These are phyloP conservation scores for Eremochloa ophiuroides DNA, from an alignment of 176 grass and related monocot species.

Conservation along the genomic window DNA sequence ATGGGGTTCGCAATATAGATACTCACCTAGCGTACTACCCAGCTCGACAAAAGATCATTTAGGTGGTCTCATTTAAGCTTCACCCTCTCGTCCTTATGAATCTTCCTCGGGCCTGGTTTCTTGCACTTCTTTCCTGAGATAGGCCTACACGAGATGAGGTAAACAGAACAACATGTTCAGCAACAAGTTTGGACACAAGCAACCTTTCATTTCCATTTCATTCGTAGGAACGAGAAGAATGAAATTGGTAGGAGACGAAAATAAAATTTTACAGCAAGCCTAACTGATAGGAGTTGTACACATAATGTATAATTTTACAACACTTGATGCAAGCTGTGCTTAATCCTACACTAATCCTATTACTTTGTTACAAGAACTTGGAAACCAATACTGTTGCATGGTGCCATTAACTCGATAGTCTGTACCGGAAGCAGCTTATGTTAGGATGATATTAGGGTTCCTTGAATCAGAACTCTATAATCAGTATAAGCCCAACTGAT, in stretches of 20 bases:
- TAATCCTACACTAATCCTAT: neutral
- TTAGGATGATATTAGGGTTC: too few species aligned
- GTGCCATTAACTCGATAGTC: neutral
- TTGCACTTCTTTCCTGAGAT: constrained; percentile 44
- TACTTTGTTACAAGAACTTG: neutral
- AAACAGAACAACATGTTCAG: neutral
- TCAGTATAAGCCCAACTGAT: neutral
- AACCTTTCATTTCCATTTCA: neutral
- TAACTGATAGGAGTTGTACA: too few species aligned
- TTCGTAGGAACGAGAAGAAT: neutral
- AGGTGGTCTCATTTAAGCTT: constrained; percentile 80
- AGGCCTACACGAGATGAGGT: constrained; percentile 29
- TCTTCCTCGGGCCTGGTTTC: constrained; percentile 53
- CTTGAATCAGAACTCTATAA: neutral
- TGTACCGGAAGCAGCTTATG: too few species aligned
- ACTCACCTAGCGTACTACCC: constrained; percentile 58
- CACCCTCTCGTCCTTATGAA: constrained; percentile 77
- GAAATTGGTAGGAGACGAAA: neutral
- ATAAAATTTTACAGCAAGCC: neutral
- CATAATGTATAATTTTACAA: too few species aligned
- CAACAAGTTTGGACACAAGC: neutral
- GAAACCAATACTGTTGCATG: neutral
- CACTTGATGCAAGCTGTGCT: too few species aligned
- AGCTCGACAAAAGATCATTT: constrained; percentile 74
- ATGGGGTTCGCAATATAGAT: neutral